Evolutionary conservation across 140 eudicot species (phyloP).

Genomic region (Cichorium intybus): DNA sequence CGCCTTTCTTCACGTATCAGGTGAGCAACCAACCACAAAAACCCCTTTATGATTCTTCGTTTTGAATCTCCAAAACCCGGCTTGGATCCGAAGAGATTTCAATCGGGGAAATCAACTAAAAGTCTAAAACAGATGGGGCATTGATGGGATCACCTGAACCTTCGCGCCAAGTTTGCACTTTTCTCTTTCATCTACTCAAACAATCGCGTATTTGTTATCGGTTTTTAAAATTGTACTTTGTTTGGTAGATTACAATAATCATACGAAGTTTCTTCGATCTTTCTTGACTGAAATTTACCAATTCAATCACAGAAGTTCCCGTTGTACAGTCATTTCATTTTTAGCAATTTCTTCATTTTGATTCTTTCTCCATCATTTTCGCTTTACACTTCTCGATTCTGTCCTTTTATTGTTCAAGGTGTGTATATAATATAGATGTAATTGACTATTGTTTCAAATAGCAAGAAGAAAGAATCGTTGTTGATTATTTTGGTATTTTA

Average conservation of each 20-base stretch:
- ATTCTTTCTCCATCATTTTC: constrained; percentile 3
- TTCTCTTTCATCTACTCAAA: background rate
- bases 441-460: background rate
- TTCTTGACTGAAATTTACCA: constrained; percentile 1
- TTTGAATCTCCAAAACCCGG: too few relatives aligned
- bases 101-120: too few relatives aligned
- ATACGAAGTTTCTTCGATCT: constrained; percentile 8
- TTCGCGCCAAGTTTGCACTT: constrained; percentile 9
- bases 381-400: background rate
- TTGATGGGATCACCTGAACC: too few relatives aligned
- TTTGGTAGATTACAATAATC: background rate
- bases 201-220: background rate
- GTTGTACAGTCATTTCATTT: background rate
- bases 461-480: background rate
- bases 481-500: background rate
- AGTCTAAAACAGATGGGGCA: too few relatives aligned
- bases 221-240: background rate
- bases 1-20: too few relatives aligned
- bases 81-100: too few relatives aligned
- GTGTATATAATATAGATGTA: background rate
- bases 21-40: too few relatives aligned
- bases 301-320: background rate
- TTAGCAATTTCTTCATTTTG: background rate
- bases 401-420: background rate
- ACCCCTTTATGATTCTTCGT: too few relatives aligned